phyloP scores from a whole-genome alignment of 83 land plant species.

The Picea abies region DNA sequence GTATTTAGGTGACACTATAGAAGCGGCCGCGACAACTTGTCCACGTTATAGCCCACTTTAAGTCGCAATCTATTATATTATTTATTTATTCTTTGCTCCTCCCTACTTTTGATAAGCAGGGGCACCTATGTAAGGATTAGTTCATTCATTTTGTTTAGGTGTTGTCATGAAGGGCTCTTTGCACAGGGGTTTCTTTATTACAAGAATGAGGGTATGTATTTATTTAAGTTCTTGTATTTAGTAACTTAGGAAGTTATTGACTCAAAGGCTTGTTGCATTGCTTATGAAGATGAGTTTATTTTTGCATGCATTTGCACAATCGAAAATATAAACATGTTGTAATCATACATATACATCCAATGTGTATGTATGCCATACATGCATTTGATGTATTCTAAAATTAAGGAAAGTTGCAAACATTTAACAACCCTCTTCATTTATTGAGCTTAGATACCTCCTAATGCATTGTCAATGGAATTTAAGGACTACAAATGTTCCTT shows the following conservation, averaged over 20 bases:
- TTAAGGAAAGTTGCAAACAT: background rate
- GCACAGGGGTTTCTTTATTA: background rate
- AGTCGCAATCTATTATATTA: background rate
- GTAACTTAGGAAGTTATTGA: background rate
- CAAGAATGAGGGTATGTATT: background rate
- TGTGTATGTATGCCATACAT: background rate
- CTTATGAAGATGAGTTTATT: background rate
- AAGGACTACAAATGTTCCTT: background rate
- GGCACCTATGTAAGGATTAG: no score
- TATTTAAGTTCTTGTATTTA: background rate
- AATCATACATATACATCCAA: background rate
- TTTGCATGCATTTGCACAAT: no score
- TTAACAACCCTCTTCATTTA: background rate
- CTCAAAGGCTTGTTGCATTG: background rate
- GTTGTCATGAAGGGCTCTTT: background rate
- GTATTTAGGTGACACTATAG: no score
- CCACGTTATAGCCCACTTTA: background rate
- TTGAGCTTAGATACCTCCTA: background rate
- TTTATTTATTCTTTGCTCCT: background rate
- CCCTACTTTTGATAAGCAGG: background rate
- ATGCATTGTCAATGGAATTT: background rate
- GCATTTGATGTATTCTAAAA: background rate
- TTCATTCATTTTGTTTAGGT: background rate
- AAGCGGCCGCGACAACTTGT: no score
- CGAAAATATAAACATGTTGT: background rate